Conservation (phyloP, 2,329 filamentous ascomycete species). For the Aspergillus novoparasiticus region DNA sequence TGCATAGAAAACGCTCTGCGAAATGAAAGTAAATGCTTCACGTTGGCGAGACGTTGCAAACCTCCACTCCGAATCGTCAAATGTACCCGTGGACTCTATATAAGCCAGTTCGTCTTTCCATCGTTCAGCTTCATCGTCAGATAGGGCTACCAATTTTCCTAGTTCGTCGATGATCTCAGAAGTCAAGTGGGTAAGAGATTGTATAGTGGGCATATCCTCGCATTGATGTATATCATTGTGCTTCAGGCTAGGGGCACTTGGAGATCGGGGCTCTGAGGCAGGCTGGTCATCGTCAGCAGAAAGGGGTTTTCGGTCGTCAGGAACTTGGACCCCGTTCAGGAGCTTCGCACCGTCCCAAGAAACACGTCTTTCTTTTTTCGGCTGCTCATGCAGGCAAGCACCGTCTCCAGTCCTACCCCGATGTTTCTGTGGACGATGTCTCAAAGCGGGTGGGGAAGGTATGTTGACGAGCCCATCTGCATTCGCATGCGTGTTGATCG, state of each 20-base stretch:
- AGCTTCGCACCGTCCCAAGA: conserved; percentile 43
- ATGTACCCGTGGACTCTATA: conserved; percentile 39
- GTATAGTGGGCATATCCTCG: conserved; percentile 24
- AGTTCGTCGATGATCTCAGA: conserved; percentile 42
- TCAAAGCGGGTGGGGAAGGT: conserved; percentile 43
- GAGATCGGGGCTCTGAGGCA: conserved; percentile 21
- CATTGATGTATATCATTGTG: conserved; percentile 12
- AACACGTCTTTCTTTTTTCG: conserved; percentile 36
- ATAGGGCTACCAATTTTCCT: conserved; percentile 37
- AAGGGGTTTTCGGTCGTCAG: conserved; percentile 16
- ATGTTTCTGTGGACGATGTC: conserved; percentile 44
- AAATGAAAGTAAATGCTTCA: conserved; percentile 43
- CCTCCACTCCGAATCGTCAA: conserved; percentile 41
- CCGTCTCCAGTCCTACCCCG: conserved; percentile 32
- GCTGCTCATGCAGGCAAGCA: conserved; percentile 23
- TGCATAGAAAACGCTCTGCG: conserved; percentile 49
- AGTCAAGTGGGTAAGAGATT: conserved; percentile 39
- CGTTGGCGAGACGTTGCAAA: conserved; percentile 42
- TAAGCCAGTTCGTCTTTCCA: conserved; percentile 43
- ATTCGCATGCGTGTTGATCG: conserved; percentile 33
- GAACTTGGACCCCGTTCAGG: conserved; percentile 29
- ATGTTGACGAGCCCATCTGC: conserved; percentile 31
- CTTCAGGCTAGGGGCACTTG: conserved; percentile 24
- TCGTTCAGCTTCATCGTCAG: conserved; percentile 38
- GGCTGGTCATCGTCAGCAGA: conserved; percentile 14